Base-by-base conservation (phyloP, 345 rosid genomes). In the Acer saccharum region DNA sequence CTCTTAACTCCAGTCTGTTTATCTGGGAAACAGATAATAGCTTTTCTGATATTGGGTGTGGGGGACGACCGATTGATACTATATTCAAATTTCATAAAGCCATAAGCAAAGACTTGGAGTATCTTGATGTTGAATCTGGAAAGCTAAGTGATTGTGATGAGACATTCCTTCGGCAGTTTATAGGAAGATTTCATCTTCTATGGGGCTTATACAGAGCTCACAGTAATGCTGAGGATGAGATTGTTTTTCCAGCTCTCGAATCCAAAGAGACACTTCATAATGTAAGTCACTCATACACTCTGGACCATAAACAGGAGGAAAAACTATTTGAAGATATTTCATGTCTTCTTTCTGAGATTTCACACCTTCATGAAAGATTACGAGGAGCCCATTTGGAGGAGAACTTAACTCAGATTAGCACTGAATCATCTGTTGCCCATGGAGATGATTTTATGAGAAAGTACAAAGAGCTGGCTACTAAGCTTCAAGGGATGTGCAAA, bases 131-230 rank as follows among this genome's bases (percentile, higher is more conserved):
- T 61, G 95, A 93, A 87, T 93, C 95, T 82, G 94, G 90, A 82
- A 94, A 88, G 90, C 94, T 91, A 14, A 78, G 76, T 44, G 89
- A 89, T 78, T 93, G 97, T 78, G 88, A 94, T 73, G 93, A 84
- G 80, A 84, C 85, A 41, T 85, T 87, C 83, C 88, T 94, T 81
- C 87, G 92, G 80, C 92, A 90, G 78, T 93, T 91, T 78, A 85
- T 85, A 58, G 97, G 97, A 82, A 88, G 98, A 71, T 94, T 94
- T 81, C 95, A 80, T 76, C 85, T 94, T 43, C 86, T 94, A 66
- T 93, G 97, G 98, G 97, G 98, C 76, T 87, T 93, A 71, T 91
- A 93, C 83, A 90, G 92, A 84, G 97, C 98, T 80, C 97, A 93
- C 81, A 94, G 97, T 81, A 93, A 93, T 85, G 97, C 97, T 16